Conservation (phyloP, 2,329 filamentous ascomycete genomes). For the Rhynchosporium agropyri region DNA sequence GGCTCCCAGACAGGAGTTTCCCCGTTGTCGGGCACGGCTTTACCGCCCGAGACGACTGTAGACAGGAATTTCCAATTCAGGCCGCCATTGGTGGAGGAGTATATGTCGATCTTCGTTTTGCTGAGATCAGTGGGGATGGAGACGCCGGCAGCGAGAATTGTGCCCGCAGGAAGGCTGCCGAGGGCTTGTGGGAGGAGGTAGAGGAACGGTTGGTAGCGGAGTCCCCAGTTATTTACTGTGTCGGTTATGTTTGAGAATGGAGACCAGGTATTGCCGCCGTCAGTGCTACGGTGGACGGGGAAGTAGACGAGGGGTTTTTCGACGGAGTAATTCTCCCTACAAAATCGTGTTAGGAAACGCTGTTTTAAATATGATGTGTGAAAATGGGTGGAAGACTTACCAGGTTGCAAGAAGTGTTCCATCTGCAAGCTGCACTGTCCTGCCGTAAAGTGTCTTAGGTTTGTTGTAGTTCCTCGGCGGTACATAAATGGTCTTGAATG, state of each 20-base stretch:
- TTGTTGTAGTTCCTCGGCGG: too few species aligned
- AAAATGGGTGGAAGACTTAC: slow-evolving; percentile 42
- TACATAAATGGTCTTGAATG: too few species aligned
- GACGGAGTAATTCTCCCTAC: slow-evolving; percentile 47
- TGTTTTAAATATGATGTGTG: too few species aligned
- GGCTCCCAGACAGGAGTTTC: slow-evolving; percentile 71
- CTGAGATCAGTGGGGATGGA: slow-evolving; percentile 51
- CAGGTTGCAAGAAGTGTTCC: slow-evolving; percentile 50
- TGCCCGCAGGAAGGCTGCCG: slow-evolving; percentile 60
- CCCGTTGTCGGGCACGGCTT: slow-evolving; percentile 60
- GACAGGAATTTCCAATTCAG: slow-evolving; percentile 65
- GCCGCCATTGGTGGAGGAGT: slow-evolving; percentile 60
- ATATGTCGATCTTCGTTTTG: slow-evolving; percentile 66
- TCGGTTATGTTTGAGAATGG: slow-evolving; percentile 63
- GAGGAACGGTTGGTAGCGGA: slow-evolving; percentile 68
- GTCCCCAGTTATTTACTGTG: slow-evolving; percentile 57
- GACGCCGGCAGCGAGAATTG: slow-evolving; percentile 56
- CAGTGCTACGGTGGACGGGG: slow-evolving; percentile 52
- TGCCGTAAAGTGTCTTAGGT: slow-evolving; percentile 29
- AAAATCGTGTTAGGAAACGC: too few species aligned
- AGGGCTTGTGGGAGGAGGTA: slow-evolving; percentile 61
- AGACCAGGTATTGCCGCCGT: slow-evolving; percentile 60
- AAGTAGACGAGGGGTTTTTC: slow-evolving; percentile 52
- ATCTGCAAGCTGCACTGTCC: slow-evolving; percentile 38
- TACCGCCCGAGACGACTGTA: slow-evolving; percentile 61